Evolutionary conservation across 768 basidiomycete species (phyloP).

Genomic region (Kwoniella botswanensis): DNA sequence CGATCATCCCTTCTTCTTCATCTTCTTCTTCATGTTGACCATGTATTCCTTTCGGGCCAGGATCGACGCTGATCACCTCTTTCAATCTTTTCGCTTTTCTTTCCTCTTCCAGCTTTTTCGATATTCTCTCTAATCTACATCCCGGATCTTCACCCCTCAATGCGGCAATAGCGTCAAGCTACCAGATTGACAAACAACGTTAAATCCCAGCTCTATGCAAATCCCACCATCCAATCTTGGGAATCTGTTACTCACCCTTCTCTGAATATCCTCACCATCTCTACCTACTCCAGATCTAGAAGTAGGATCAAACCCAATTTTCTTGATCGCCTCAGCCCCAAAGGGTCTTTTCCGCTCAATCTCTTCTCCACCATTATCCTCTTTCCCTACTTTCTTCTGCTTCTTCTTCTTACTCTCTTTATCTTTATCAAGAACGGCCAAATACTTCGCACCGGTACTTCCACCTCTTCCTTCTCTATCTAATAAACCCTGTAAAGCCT

Average conservation of each 20-base stretch:
- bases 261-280: slow-evolving; percentile 29
- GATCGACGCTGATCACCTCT: slow-evolving; percentile 5
- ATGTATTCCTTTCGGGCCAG: background rate
- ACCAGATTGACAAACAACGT: background rate
- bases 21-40: background rate
- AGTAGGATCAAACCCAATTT: slow-evolving; percentile 55
- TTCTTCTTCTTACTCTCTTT: slow-evolving; percentile 44
- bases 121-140: slow-evolving; percentile 21
- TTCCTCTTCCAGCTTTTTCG: slow-evolving; percentile 17
- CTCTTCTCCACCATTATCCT: slow-evolving; percentile 55
- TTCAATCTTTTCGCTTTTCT: slow-evolving; percentile 13
- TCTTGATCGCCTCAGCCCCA: slow-evolving; percentile 43
- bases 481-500: slow-evolving; percentile 67
- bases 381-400: slow-evolving; percentile 72
- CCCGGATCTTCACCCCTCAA: slow-evolving; percentile 23
- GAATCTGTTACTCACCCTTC: slow-evolving; percentile 29
- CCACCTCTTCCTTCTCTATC: slow-evolving; percentile 68
- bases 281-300: slow-evolving; percentile 11
- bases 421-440: slow-evolving; percentile 24
- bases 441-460: slow-evolving; percentile 59
- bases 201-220: background rate
- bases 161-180: slow-evolving; percentile 29
- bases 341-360: slow-evolving; percentile 61
- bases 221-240: background rate
- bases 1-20: slow-evolving; percentile 32